Evolutionary conservation across 208 protist species (phyloP), one percentile per base, ranked within the genome.

Genomic region (Acanthamoeba lugdunensis): DNA sequence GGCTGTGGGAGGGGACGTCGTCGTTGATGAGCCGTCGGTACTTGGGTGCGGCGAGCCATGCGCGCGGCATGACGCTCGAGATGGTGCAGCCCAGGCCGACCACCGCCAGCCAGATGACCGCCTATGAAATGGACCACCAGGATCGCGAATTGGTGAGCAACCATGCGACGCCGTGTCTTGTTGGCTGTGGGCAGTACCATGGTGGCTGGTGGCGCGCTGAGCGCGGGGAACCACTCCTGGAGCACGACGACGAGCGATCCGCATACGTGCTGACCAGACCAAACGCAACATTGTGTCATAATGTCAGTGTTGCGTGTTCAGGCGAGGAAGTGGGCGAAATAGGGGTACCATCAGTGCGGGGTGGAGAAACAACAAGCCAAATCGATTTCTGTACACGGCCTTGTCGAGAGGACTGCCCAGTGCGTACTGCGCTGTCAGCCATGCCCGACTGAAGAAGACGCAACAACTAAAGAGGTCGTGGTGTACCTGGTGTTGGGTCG

Each of bases 281-380:
- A 61, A 61, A 61, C 21, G 25, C 11, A 61, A 61, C 56, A 61
- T 25, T 13, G 25, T n/a, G 25, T 28, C 23, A n/a, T 8, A 7
- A 1, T 21, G 23, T 5, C 21, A 67, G 23, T 9, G 25, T 25
- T 11, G 61, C 25, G 21, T 7, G 25, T 30, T 30, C 3, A 21
- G 25, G 52, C 52, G 52, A 18, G 7, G 52, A 56, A 21, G 2
- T 5, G 52, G 11, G 52, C 2, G 52, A 18, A 56, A 14, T 13
- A 21, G 16, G 28, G 48, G 25, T 87, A 87, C 79, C 50, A 63
- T 63, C 4, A 87, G 50, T 7, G 33, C 28, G 11, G 79, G 79
- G 48, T 87, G 79, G 23, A 87, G 79, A 37, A 45, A 87, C n/a
- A 87, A 37, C 52, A 87, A 63, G n/a, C 79, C 79, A 41, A 63